Percentiles rank a stretch among this genome's conserved stretches.
phyloP scores from a whole-genome alignment of 164 flowering plant species.

The Vitis cinerea region DNA sequence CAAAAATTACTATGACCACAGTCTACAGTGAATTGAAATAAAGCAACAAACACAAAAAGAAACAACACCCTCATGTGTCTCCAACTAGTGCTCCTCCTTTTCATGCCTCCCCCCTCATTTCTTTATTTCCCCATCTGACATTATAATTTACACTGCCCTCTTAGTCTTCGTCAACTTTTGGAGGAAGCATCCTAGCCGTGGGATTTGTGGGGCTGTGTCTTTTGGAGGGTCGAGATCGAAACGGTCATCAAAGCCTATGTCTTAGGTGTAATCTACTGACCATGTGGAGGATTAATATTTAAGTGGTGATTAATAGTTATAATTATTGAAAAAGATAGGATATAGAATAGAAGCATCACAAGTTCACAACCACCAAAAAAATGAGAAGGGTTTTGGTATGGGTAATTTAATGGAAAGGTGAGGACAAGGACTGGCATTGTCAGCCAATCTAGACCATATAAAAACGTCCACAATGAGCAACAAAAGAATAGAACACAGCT shows the following conservation, averaged over 20 bases:
- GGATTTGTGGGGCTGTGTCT: not conserved
- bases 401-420: conserved; percentile 10
- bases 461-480: conserved; percentile 3
- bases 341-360: conserved; percentile 17
- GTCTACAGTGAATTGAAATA: conserved; percentile 2
- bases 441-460: conserved; percentile 25
- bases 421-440: conserved; percentile 34
- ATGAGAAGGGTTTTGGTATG: too few relatives aligned
- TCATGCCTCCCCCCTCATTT: conserved; percentile 15
- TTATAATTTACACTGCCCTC: not conserved
- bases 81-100: conserved; percentile 45
- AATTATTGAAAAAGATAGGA: not conserved
- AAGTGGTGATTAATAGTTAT: not conserved
- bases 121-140: not conserved
- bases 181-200: not conserved
- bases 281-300: conserved; percentile 3
- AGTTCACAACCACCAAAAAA: conserved; percentile 22
- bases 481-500: conserved; percentile 22
- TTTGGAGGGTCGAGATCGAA: not conserved
- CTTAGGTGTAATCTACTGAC: not conserved
- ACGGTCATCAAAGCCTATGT: not conserved
- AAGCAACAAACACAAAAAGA: conserved; percentile 6
- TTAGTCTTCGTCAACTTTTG: not conserved
- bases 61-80: conserved; percentile 29
- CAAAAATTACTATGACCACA: conserved; percentile 7